Percentiles rank a stretch among this genome's conserved stretches.
Conservation (phyloP, 2,329 filamentous ascomycete species). For the Aspergillus puulaauensis region DNA sequence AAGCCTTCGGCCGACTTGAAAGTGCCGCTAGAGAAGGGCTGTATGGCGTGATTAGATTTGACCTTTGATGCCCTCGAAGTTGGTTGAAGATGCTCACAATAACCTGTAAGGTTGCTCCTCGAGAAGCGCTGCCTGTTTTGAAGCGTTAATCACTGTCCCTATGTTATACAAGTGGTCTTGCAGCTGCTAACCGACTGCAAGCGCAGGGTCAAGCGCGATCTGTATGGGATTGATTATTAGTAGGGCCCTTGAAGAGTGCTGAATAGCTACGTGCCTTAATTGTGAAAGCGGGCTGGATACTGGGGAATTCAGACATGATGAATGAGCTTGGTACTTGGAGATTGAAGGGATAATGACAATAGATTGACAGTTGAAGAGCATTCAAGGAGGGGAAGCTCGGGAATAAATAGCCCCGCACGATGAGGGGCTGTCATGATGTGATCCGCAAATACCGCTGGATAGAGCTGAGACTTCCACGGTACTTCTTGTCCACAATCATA, state of each 20-base stretch:
- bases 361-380: background rate
- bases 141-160: background rate
- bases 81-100: constrained; percentile 27
- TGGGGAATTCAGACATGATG: constrained; percentile 39
- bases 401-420: background rate
- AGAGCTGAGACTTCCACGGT: background rate
- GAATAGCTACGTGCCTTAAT: constrained; percentile 27
- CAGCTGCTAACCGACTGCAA: constrained; percentile 31
- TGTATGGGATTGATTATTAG: constrained; percentile 11
- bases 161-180: background rate
- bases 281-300: constrained; percentile 42
- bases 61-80: background rate
- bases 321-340: too few relatives aligned
- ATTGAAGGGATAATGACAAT: too few relatives aligned
- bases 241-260: background rate
- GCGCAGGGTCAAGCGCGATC: constrained; percentile 32
- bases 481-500: background rate
- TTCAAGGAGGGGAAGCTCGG: background rate
- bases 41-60: background rate
- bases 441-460: background rate
- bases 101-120: constrained; percentile 36
- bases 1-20: constrained; percentile 38
- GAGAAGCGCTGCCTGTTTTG: constrained; percentile 35
- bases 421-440: background rate
- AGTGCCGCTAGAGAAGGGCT: constrained; percentile 41